Conservation (phyloP, 257 asterid species). For the Avicennia marina region DNA sequence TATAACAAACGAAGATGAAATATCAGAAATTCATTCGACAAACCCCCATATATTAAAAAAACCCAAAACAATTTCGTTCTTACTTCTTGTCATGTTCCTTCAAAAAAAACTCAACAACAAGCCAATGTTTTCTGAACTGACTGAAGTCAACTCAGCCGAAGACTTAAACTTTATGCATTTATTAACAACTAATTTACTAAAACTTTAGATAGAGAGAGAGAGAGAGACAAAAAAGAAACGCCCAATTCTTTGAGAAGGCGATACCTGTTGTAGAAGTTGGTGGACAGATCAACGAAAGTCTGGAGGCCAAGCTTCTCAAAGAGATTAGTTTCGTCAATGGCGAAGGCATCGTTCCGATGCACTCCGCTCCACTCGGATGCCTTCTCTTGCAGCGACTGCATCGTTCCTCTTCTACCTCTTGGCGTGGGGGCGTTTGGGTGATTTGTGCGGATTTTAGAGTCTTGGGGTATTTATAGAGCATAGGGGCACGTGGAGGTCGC, state of each 20-base stretch:
- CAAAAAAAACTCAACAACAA: slow-evolving; percentile 1
- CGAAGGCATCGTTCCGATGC: slow-evolving; percentile 53
- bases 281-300: slow-evolving; percentile 76
- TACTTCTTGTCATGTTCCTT: background rate
- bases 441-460: too few species aligned
- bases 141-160: background rate
- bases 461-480: slow-evolving; percentile 22
- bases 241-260: background rate
- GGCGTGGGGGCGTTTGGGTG: background rate
- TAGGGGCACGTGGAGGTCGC: slow-evolving; percentile 35
- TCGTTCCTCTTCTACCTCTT: slow-evolving; percentile 14
- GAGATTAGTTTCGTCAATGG: slow-evolving; percentile 71
- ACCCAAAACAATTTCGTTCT: background rate
- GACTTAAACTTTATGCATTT: background rate
- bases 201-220: too few species aligned
- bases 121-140: background rate
- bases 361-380: slow-evolving; percentile 97
- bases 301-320: slow-evolving; percentile 80
- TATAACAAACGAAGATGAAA: background rate
- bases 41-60: too few species aligned
- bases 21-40: background rate
- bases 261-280: slow-evolving; percentile 82
- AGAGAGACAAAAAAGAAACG: background rate
- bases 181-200: slow-evolving; percentile 4
- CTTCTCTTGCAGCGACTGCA: slow-evolving; percentile 90